Base-by-base conservation (phyloP, 1,284 basidiomycete species). In the Microbotryum silenes-acaulis region DNA sequence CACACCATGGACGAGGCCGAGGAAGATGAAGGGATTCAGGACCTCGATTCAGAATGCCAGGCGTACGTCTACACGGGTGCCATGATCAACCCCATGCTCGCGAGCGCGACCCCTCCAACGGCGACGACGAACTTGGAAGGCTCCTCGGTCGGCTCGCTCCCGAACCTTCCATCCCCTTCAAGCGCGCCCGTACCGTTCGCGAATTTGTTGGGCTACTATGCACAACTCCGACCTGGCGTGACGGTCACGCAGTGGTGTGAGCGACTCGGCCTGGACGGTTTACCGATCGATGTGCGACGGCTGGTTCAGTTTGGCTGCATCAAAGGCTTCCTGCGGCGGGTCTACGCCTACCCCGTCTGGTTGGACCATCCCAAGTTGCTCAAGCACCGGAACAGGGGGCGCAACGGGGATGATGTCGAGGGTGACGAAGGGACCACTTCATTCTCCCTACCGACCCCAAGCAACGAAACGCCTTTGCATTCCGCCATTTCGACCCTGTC, bases 241-340 rank as follows among this genome's bases (percentile, higher is more conserved):
- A 91, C 90, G 0, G 81, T 98, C 3, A 82, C 84, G 51, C 85
- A 91, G 56, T 99, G 96, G 94, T 89, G 91, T 79, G 85, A 91
- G 68, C 80, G 81, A 49, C 81, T 91, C 71, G 79, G 85, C 31
- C 82, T 91, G 4, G 79, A 85, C 54, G 77, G 80, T 8, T 76
- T 87, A 21, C 89, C 88, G 2, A 87, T 98, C 60, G 96, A 98
- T 74, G 83, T 91, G 9, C 83, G 94, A 6, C 83, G 96, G 18
- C 96, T 99, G 75, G 86, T 92, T n/a, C 91, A 88, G 66, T 99
- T 98, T 72, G 96, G 94, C 16, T 88, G 97, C n/a, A 96, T 99
- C 77, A 98, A 99, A 78, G 93, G 92, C 0, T 98, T 97, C 73
- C 79, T 99, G 16, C 84, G 90, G 8, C 81, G 96, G 46, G 86